Base-by-base conservation (phyloP, 768 basidiomycete genomes). In the Termitomyces bulborhizus region DNA sequence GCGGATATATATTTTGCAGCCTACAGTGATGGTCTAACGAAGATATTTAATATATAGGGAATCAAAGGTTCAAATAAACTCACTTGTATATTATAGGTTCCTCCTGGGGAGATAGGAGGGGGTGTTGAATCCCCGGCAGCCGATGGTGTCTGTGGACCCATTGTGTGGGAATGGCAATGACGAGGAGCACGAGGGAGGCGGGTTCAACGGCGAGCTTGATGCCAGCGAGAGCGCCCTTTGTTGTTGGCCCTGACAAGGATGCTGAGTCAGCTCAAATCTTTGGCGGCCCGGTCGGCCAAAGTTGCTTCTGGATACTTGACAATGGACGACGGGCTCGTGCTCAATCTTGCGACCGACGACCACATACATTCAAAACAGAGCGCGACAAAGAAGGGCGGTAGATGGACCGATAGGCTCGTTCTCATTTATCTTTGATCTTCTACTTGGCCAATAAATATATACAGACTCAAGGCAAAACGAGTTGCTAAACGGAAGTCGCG, bases 1-100 rank as follows among this genome's bases (percentile, higher is more conserved):
- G 42, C 82, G 83, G 61, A 96, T 91, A 73, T 87, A 94, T 67
- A 99, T 82, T 75, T 98, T 98, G 77, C 95, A 98, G 54, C 97
- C 97, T 64, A 94, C 90, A 57, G 84, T 80, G 62, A 98, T 85
- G 36, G 85, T 87, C 94, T 93, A 42, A 63, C 57, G 56, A 55
- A 60, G 57, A 51, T 55, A 36, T 18, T 32, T 69, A 52, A 49
- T 69, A 51, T 47, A 55, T 56, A 53, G 61, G 42, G 44, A 53
- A 54, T 57, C 37, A 27, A 50, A 26, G 39, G 44, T 31, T 15
- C 36, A 47, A 48, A 60, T 58, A 62, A 31, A 65, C 83, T 68
- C 68, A 87, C 90, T 72, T 89, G 84, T 51, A 93, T 81, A 43
- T 71, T 77, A 69, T 91, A 93, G 24, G 84, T 82, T 54, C 90